A percentile compares a stretch with the other conserved stretches of the same genome.
These are phyloP conservation scores for Phylloporus rhodoxanthus DNA, from an alignment of 768 basidiomycete species.

Conservation along the genomic window DNA sequence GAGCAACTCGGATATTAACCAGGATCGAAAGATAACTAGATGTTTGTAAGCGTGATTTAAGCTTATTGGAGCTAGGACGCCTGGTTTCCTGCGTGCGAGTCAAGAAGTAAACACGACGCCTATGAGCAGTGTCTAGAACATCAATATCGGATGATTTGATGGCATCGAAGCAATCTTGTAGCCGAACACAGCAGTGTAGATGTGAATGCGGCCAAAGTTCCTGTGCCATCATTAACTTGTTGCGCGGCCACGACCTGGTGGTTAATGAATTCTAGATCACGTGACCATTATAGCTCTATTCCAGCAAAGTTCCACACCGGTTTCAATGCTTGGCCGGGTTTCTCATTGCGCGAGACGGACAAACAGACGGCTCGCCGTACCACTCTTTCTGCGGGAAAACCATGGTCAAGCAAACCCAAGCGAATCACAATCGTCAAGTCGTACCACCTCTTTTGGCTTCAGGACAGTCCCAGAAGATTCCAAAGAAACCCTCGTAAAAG, in stretches of 20 bases:
- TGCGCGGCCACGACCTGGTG: too few species aligned
- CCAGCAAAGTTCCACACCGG: not conserved
- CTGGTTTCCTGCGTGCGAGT: not conserved
- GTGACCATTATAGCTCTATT: not conserved
- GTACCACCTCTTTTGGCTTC: slow-evolving; percentile 90
- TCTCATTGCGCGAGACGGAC: slow-evolving; percentile 13
- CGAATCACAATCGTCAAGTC: slow-evolving; percentile 18
- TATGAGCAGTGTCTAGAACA: not conserved
- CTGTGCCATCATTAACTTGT: too few species aligned
- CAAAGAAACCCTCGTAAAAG: slow-evolving; percentile 88
- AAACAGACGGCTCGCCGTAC: slow-evolving; percentile 7
- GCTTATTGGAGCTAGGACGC: not conserved
- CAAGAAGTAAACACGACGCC: not conserved
- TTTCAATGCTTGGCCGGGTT: slow-evolving; percentile 14
- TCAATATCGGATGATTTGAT: not conserved
- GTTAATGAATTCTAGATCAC: not conserved
- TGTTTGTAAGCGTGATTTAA: not conserved
- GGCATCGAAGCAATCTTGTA: not conserved
- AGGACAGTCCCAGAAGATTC: slow-evolving; percentile 76
- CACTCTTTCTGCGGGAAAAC: slow-evolving; percentile 16
- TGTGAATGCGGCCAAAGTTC: not conserved
- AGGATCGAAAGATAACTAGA: not conserved
- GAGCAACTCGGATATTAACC: not conserved
- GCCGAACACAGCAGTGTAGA: not conserved
- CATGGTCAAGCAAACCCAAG: slow-evolving; percentile 14